phyloP scores from a whole-genome alignment of 2,329 filamentous ascomycete species.

The Pseudocercospora fuligena region DNA sequence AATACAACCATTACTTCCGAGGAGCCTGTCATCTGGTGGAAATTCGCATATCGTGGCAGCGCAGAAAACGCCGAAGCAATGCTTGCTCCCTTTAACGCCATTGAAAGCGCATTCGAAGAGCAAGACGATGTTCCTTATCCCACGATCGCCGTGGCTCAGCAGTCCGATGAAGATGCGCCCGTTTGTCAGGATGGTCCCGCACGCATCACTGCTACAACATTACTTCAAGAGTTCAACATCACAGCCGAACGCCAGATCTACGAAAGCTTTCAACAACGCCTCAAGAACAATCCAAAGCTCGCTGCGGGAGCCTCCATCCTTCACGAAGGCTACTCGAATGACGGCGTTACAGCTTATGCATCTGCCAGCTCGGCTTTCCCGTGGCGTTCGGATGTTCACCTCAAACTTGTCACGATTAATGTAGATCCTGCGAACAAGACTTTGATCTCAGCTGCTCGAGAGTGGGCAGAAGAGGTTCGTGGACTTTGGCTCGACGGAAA shows the following conservation, averaged over 20 bases:
- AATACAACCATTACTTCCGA: too few species aligned
- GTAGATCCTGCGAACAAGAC: not conserved
- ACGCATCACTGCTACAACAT: not conserved
- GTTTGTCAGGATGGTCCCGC: too few species aligned
- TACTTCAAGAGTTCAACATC: not conserved
- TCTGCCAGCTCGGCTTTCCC: not conserved
- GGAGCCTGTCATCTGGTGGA: too few species aligned
- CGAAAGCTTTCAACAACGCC: constrained; percentile 11
- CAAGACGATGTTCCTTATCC: too few species aligned
- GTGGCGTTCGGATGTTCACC: not conserved
- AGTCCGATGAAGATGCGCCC: too few species aligned
- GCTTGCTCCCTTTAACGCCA: too few species aligned
- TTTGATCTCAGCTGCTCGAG: not conserved
- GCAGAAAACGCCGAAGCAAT: too few species aligned
- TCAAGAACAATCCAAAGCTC: not conserved
- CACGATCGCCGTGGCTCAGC: too few species aligned
- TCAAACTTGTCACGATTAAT: not conserved
- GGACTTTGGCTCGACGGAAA: not conserved
- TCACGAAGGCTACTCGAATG: constrained; percentile 13
- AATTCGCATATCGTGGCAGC: too few species aligned
- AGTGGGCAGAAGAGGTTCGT: not conserved
- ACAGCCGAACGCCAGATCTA: constrained; percentile 1
- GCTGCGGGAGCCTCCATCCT: not conserved
- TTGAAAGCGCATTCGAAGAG: too few species aligned
- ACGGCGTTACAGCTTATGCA: constrained; percentile 6